phyloP scores from a whole-genome alignment of 345 rosid genomes.

The Arabidopsis suecica region DNA sequence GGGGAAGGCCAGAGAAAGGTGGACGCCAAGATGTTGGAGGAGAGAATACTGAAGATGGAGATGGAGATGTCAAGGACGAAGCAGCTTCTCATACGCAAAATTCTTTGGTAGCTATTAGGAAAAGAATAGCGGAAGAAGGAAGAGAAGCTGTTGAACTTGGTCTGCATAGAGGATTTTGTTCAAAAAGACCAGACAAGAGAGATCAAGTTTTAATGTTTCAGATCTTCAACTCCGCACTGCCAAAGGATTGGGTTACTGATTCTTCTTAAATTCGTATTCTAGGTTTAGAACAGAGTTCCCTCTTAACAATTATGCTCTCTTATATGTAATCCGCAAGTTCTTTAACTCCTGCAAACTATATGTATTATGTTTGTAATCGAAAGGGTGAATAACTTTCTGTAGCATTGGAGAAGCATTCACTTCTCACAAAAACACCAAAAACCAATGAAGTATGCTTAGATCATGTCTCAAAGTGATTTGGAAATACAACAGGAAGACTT shows the following conservation, averaged over 20 bases:
- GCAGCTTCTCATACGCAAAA: conserved; percentile 37
- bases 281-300: conserved; percentile 9
- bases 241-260: conserved; percentile 49
- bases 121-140: conserved; percentile 56
- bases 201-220: conserved; percentile 52
- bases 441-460: not conserved
- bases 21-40: conserved; percentile 19
- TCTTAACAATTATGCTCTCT: not conserved
- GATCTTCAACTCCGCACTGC: conserved; percentile 62
- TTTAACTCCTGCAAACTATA: conserved; percentile 15
- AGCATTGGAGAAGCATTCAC: not conserved
- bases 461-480: conserved; percentile 22
- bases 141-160: conserved; percentile 57
- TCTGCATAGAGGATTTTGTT: conserved; percentile 43
- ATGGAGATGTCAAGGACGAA: conserved; percentile 19
- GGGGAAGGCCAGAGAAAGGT: conserved; percentile 56
- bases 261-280: conserved; percentile 21
- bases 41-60: conserved; percentile 35
- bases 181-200: conserved; percentile 48
- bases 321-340: conserved; percentile 9
- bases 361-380: conserved; percentile 8
- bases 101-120: conserved; percentile 55
- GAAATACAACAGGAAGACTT: conserved; percentile 21
- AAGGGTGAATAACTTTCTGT: not conserved
- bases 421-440: conserved; percentile 21